A percentile compares a stretch with the other conserved stretches of the same genome.
These are phyloP conservation scores for Clonostachys solani DNA, from an alignment of 2,329 filamentous ascomycete genomes.

Conservation along the genomic window DNA sequence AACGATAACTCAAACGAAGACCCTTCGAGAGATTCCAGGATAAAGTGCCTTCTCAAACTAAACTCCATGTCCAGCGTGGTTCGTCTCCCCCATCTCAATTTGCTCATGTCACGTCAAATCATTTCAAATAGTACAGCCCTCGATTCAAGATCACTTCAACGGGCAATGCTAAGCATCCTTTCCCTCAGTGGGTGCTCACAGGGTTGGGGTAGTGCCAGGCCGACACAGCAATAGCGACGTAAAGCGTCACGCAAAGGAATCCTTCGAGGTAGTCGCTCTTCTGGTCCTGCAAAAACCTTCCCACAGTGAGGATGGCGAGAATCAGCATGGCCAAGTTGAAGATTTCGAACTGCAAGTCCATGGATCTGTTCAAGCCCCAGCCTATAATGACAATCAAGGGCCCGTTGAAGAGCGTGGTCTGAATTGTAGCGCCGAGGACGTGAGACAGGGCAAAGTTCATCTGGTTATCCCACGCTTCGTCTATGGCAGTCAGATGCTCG, in stretches of 20 bases:
- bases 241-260: slow-evolving; percentile 68
- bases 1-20: no score
- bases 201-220: slow-evolving; percentile 52
- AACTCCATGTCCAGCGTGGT: no score
- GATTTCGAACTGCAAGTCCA: slow-evolving; percentile 81
- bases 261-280: slow-evolving; percentile 92
- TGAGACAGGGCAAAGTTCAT: slow-evolving; percentile 86
- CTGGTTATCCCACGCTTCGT: slow-evolving; percentile 79
- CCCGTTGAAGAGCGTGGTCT: slow-evolving; percentile 85
- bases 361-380: slow-evolving; percentile 67
- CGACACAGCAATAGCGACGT: slow-evolving; percentile 55
- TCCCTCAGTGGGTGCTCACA: not conserved
- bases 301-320: slow-evolving; percentile 79
- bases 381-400: slow-evolving; percentile 79
- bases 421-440: slow-evolving; percentile 80
- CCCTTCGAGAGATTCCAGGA: no score
- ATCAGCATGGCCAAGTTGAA: slow-evolving; percentile 83
- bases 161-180: slow-evolving; percentile 89
- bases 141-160: no score
- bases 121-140: no score
- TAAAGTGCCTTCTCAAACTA: no score
- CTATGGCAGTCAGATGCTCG: slow-evolving; percentile 78
- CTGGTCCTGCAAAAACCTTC: slow-evolving; percentile 81
- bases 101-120: no score
- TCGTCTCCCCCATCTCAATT: no score